Evolutionary conservation across 805 yeast species (phyloP).

Genomic region (Ascoidea tarda): DNA sequence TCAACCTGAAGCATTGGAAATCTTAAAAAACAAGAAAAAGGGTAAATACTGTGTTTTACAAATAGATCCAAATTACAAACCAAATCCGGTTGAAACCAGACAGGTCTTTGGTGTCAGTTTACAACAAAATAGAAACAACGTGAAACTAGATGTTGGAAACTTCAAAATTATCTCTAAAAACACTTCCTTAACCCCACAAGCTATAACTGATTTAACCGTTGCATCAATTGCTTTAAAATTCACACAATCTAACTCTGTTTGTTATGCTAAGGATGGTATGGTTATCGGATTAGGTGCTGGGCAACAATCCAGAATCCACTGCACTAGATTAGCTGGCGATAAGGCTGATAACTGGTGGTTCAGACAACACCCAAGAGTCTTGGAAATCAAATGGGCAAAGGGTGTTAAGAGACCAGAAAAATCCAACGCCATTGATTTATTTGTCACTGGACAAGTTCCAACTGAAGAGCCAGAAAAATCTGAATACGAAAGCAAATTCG

Average conservation of each 20-base stretch:
- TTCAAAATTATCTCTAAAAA: constrained; percentile 90
- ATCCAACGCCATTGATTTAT: constrained; percentile 94
- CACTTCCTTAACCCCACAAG: constrained; percentile 83
- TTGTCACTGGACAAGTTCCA: constrained; percentile 85
- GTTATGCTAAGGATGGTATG: constrained; percentile 99
- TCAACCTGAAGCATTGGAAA: constrained; percentile 80
- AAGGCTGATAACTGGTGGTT: constrained; percentile 99
- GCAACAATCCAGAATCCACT: constrained; percentile 98
- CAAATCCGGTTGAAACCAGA: constrained; percentile 73
- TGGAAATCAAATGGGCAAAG: constrained; percentile 92
- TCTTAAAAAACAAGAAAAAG: constrained; percentile 84
- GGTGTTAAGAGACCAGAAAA: constrained; percentile 98
- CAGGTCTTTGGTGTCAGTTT: constrained; percentile 92
- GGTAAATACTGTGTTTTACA: constrained; percentile 96
- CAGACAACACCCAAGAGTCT: constrained; percentile 93
- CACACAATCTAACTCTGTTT: constrained; percentile 97
- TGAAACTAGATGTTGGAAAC: constrained; percentile 70
- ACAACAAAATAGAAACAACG: constrained; percentile 93
- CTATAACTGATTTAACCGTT: constrained; percentile 83
- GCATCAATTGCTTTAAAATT: constrained; percentile 96
- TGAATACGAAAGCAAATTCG: constrained; percentile 86
- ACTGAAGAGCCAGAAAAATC: constrained; percentile 81
- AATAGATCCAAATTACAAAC: constrained; percentile 88
- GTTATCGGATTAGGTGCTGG: constrained; percentile 99
- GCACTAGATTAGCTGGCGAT: constrained; percentile 98